Evolutionary conservation across 352 stramenopile species (phyloP).

Genomic region (Pythium myriotylum): DNA sequence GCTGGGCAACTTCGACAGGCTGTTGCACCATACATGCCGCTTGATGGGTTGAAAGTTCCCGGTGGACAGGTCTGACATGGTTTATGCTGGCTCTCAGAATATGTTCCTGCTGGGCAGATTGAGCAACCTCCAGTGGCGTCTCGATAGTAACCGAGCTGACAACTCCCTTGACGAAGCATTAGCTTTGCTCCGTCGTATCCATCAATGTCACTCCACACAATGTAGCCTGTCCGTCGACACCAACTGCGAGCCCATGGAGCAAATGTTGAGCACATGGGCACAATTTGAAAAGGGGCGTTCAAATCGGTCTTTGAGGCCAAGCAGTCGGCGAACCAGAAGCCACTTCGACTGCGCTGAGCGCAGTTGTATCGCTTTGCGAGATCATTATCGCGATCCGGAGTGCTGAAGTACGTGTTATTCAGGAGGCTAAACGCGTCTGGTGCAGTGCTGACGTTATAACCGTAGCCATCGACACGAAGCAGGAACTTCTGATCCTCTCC

Average conservation of each 20-base stretch:
- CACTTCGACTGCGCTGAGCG: slow-evolving; percentile 44
- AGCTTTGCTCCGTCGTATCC: slow-evolving; percentile 50
- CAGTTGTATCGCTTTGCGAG: slow-evolving; percentile 45
- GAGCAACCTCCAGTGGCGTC: slow-evolving; percentile 30
- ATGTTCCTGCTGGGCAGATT: slow-evolving; percentile 43
- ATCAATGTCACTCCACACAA: slow-evolving; percentile 55
- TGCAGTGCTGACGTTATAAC: slow-evolving; percentile 35
- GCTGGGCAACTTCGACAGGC: slow-evolving; percentile 47
- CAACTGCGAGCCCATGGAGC: slow-evolving; percentile 49
- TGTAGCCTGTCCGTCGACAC: slow-evolving; percentile 48
- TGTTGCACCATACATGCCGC: slow-evolving; percentile 22
- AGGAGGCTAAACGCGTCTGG: slow-evolving; percentile 44
- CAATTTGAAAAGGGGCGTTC: slow-evolving; percentile 52
- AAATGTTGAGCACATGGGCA: slow-evolving; percentile 47
- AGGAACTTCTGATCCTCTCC: slow-evolving; percentile 50
- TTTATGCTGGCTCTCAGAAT: slow-evolving; percentile 36
- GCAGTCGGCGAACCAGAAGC: slow-evolving; percentile 65
- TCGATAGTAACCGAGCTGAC: slow-evolving; percentile 30
- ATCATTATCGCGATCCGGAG: slow-evolving; percentile 60
- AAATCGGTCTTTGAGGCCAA: slow-evolving; percentile 44
- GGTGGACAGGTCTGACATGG: slow-evolving; percentile 38
- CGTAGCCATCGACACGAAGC: slow-evolving; percentile 45
- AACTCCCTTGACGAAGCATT: slow-evolving; percentile 50
- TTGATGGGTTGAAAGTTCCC: slow-evolving; percentile 50
- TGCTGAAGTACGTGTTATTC: slow-evolving; percentile 66